Base-by-base conservation (phyloP, 768 basidiomycete genomes). In the Serendipita sp. region DNA sequence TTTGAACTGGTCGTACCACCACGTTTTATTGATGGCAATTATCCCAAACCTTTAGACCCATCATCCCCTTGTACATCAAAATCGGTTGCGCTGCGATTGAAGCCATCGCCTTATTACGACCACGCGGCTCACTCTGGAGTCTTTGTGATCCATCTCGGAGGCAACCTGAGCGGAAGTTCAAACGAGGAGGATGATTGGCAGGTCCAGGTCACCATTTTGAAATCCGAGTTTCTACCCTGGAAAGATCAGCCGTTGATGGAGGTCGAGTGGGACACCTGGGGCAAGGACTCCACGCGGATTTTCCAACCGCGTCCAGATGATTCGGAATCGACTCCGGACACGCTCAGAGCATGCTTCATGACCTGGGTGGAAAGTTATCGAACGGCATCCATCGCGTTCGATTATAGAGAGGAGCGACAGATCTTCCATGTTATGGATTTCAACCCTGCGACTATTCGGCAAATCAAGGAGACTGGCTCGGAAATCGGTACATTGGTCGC, bases 221-320 rank as follows among this genome's bases (percentile, higher is more conserved):
- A 58, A 31, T 58, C 53, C 24, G 53, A 58, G 22, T 58, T 58
- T 17, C 9, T 58, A 31, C 53, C 53, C 11, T 58, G 53, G 53
- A 22, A 31, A 33, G 53, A 33, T n/a, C 53, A 58, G 30, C 22
- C 20, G 31, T n/a, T 17, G 30, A 22, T 9, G 2, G 53, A 58
- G 11, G 53, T 58, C 13, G 53, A 58, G 31, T 58, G 53, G 53
- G 53, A 58, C 24, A 58, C 17, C 31, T 58, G 53, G 53, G 53
- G 53, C 17, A 26, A n/a, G 11, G 53, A 58, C 28, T 22, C 53
- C 4, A 58, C 31, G 11, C 53, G 53, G 30, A 33, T 58, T n/a
- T 58, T 58, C 31, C 53, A 33, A 58, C 53, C 53, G 30, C 53
- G 53, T 4, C 53, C 53, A 58, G 53, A 58, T 28, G 31, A 58